phyloP scores from a whole-genome alignment of 2,329 filamentous ascomycete species.

The Nigrospora sphaerica region DNA sequence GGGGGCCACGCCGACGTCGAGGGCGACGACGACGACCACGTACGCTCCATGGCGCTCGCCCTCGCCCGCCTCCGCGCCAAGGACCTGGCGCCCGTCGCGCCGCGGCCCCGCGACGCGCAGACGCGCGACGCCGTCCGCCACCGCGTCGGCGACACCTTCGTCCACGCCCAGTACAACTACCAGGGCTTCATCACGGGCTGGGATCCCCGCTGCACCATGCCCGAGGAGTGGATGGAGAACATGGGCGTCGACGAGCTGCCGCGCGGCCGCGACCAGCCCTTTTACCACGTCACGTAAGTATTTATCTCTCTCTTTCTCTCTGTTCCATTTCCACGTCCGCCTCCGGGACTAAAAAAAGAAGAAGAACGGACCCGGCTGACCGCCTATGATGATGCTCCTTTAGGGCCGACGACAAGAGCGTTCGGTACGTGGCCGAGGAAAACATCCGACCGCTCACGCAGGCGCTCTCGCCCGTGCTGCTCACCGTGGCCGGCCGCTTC shows the following conservation, averaged over 20 bases:
- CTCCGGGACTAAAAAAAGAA: no score
- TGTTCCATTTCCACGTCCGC: not conserved
- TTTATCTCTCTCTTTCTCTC: not conserved
- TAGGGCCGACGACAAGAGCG: not conserved
- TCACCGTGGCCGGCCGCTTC: slow-evolving; percentile 50
- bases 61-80: slow-evolving; percentile 33
- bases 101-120: slow-evolving; percentile 24
- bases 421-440: slow-evolving; percentile 61
- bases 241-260: slow-evolving; percentile 54
- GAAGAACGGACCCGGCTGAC: no score
- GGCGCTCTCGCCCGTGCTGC: slow-evolving; percentile 35
- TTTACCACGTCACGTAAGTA: slow-evolving; percentile 54
- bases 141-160: slow-evolving; percentile 52
- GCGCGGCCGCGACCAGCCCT: slow-evolving; percentile 53
- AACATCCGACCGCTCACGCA: slow-evolving; percentile 45
- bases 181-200: slow-evolving; percentile 58
- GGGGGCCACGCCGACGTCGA: not conserved
- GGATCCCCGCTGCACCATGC: slow-evolving; percentile 30
- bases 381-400: not conserved
- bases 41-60: slow-evolving; percentile 7
- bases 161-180: slow-evolving; percentile 55
- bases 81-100: slow-evolving; percentile 28
- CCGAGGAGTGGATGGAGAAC: slow-evolving; percentile 52
- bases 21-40: not conserved
- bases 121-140: slow-evolving; percentile 20